Conservation (phyloP, 2,329 filamentous ascomycete genomes). For the Anthostomella pinea region DNA sequence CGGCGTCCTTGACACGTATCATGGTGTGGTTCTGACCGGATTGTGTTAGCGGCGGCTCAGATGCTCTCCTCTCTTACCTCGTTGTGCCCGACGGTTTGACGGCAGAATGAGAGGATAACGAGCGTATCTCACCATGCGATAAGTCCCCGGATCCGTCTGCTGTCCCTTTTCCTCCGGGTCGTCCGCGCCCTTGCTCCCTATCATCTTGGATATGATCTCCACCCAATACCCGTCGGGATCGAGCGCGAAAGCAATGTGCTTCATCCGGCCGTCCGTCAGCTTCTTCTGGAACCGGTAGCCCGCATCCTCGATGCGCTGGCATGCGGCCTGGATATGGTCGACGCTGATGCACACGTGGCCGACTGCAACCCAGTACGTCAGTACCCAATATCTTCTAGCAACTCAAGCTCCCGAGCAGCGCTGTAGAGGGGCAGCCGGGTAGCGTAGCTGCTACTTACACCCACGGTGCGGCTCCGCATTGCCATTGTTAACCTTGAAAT, state of each 20-base stretch:
- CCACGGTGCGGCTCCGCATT: conserved; percentile 85
- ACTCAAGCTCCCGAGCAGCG: no score
- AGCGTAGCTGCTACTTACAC: no score
- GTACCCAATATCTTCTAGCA: no score
- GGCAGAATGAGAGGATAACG: conserved; percentile 1
- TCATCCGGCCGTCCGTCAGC: conserved; percentile 82
- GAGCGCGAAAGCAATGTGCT: conserved; percentile 82
- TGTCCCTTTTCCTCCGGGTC: conserved; percentile 70
- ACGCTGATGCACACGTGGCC: conserved; percentile 84
- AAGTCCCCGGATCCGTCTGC: conserved; percentile 70
- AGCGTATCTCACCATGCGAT: conserved; percentile 60
- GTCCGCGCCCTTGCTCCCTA: conserved; percentile 39
- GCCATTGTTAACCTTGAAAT: conserved; percentile 80
- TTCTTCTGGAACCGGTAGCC: conserved; percentile 96
- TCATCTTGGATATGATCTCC: conserved; percentile 73
- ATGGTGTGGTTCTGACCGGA: conserved; percentile 75
- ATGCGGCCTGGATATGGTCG: conserved; percentile 84
- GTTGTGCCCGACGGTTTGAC: no score
- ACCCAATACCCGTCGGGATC: conserved; percentile 90
- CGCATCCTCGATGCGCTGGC: conserved; percentile 82
- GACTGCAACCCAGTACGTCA: no score
- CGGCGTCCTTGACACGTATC: conserved; percentile 84
- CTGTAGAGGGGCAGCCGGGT: no score
- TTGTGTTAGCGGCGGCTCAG: conserved; percentile 10
- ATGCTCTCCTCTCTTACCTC: no score